Base-by-base conservation (phyloP, 257 asterid genomes). In the Lantana camara region DNA sequence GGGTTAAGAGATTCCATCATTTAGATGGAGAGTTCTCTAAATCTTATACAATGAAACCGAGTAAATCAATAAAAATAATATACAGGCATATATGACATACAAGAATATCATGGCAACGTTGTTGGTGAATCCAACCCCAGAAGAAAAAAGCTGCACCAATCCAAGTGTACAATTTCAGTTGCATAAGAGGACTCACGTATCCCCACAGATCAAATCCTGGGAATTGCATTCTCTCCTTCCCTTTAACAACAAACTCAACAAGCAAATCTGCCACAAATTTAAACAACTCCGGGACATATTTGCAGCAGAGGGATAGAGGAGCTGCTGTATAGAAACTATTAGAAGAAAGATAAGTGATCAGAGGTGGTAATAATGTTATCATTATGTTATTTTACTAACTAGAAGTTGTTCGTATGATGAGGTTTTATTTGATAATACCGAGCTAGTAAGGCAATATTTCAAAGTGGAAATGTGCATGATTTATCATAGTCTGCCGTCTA, bases 81-180 rank as follows among this genome's bases (percentile, higher is more conserved):
- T 15, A 2, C 11, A 1, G 52, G 47, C 27, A 62, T 2, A 22
- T 5, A 42, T 32, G 50, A 61, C 95, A 78, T 78, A 93, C 95
- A 37, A 93, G 92, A 74, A 93, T 93, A 49, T 75, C 79, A 73
- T 90, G 99, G 69, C 97, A 90, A 56, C 71, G 73, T 58, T 7
- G 52, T 73, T 87, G 99, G 77, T 90, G 97, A 70, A 85, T 70
- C 97, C 95, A 85, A 30, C 99, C 99, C 83, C 85, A 78, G 38
- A 68, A 75, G 67, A 82, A 90, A 38, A 81, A 40, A 61, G 78
- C 80, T 37, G 92, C 95, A 71, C 97, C 99, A 14, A 81, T 24
- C 99, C 97, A 93, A 27, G 68, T 73, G 70, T 82, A 75, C 97
- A 94, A 87, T 73, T 74, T 72, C 63, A 90, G 85, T 17, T 72